Evolutionary conservation across 768 basidiomycete genomes (phyloP), one percentile per base, ranked within the genome.

Genomic region (Leccinum incarnatum): DNA sequence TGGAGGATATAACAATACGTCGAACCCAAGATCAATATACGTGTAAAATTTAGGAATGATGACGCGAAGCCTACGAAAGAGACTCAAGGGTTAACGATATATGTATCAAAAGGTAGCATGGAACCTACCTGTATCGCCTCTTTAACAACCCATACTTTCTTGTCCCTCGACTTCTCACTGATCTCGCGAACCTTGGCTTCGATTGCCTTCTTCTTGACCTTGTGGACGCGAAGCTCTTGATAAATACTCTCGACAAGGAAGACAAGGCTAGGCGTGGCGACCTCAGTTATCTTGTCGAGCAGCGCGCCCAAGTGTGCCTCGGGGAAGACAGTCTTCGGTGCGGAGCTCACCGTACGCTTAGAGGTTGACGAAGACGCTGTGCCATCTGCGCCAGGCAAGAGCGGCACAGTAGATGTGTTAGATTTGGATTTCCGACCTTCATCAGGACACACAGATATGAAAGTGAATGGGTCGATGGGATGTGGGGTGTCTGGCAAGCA

Each of bases 161-260:
- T 84, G 58, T 84, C 82, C 69, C 83, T 88, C 65, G 83, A 86
- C 67, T 89, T 93, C 73, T 87, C 88, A 15, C 83, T 79, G 12
- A 93, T 81, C 71, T 93, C 90, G 49, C 82, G 79, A 37, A 95
- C 78, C 70, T 93, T 93, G 3, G 84, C 85, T 71, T 92, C 90
- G 48, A 95, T 85, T 4, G 89, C 84, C 52, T 86, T 89, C 79
- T 93, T 94, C 77, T 88, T 92, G 61, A 93, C 81, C 57, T 86
- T 87, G 62, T 88, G 76, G n/a, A 70, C 72, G 32, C 83, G 83
- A 42, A 93, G 76, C 27, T 88, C 88, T 61, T 87, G 83, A 65
- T 86, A 83, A 62, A 93, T 80, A 8, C 83, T 79, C 59, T 93
- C 91, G 0, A 93, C 81, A 29, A 95, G 81, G 55, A 84, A 80